phyloP scores from a whole-genome alignment of 257 asterid species.

The Przewalskia tangutica region DNA sequence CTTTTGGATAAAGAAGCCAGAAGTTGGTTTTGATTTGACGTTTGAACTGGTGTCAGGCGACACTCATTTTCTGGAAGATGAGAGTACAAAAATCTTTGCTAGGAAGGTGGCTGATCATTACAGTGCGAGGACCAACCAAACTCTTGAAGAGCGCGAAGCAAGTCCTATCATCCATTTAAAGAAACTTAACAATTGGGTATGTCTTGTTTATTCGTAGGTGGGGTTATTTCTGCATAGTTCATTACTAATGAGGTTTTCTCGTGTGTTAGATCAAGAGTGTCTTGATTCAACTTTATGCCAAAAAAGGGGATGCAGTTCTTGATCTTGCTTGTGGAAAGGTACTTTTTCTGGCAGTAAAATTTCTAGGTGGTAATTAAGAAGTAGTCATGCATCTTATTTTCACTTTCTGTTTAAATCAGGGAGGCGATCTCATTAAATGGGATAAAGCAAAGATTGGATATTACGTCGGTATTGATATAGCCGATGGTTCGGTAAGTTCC shows the following conservation, averaged over 20 bases:
- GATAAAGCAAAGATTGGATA: constrained; percentile 92
- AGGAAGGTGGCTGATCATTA: too few relatives aligned
- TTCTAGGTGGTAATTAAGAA: not conserved
- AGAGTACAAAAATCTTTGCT: too few relatives aligned
- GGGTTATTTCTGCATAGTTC: not conserved
- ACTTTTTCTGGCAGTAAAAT: not conserved
- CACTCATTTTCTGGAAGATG: not conserved
- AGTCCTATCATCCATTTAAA: too few relatives aligned
- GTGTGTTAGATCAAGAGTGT: constrained; percentile 80
- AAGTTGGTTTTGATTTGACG: not conserved
- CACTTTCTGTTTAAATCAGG: constrained; percentile 37
- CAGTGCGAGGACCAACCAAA: too few relatives aligned
- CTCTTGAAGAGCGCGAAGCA: too few relatives aligned
- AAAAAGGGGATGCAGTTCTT: constrained; percentile 78
- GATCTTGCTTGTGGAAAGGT: constrained; percentile 99
- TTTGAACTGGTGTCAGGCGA: constrained; percentile 34
- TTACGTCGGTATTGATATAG: constrained; percentile 91
- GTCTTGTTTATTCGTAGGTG: constrained; percentile 9
- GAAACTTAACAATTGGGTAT: too few relatives aligned
- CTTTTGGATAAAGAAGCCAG: not conserved
- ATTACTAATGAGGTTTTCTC: not conserved
- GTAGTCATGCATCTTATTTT: not conserved
- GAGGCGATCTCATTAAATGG: constrained; percentile 99
- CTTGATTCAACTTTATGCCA: constrained; percentile 22
- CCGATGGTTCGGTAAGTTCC: constrained; percentile 83